Percentiles rank a stretch among this genome's conserved stretches.
These are phyloP conservation scores for Nepenthes alata DNA, from an alignment of 179 eudicot species.

Conservation along the genomic window DNA sequence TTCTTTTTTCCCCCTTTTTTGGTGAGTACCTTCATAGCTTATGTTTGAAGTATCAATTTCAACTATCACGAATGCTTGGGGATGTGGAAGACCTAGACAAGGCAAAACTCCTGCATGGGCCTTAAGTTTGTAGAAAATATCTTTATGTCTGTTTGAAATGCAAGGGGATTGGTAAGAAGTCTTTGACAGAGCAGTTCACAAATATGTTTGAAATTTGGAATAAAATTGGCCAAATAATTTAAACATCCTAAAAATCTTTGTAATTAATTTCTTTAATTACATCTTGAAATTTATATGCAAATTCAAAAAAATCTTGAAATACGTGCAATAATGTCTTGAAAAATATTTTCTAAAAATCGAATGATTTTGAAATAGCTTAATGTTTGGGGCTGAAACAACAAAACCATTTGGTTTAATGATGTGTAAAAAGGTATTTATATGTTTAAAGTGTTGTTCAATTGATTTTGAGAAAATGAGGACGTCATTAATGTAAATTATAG, in stretches of 20 bases:
- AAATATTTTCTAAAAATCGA: not conserved
- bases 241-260: too few relatives aligned
- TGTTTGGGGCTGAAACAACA: not conserved
- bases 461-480: not conserved
- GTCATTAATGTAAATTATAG: slow-evolving; percentile 1
- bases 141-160: not conserved
- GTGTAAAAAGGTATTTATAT: not conserved
- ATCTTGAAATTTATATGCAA: not conserved
- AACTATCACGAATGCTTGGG: not conserved
- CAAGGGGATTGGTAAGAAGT: not conserved
- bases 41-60: too few relatives aligned
- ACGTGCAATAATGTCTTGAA: not conserved
- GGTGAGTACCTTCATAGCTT: too few relatives aligned
- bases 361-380: not conserved
- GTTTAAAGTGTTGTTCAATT: not conserved
- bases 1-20: not conserved
- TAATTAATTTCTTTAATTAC: not conserved
- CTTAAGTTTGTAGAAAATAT: not conserved
- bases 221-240: not conserved
- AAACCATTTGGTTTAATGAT: not conserved
- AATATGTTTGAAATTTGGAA: not conserved
- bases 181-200: not conserved
- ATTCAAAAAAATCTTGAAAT: not conserved
- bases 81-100: not conserved
- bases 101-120: not conserved